Percentiles rank a stretch among this genome's conserved stretches.
phyloP scores from a whole-genome alignment of 1,284 basidiomycete species.

The Schizophyllum amplum region DNA sequence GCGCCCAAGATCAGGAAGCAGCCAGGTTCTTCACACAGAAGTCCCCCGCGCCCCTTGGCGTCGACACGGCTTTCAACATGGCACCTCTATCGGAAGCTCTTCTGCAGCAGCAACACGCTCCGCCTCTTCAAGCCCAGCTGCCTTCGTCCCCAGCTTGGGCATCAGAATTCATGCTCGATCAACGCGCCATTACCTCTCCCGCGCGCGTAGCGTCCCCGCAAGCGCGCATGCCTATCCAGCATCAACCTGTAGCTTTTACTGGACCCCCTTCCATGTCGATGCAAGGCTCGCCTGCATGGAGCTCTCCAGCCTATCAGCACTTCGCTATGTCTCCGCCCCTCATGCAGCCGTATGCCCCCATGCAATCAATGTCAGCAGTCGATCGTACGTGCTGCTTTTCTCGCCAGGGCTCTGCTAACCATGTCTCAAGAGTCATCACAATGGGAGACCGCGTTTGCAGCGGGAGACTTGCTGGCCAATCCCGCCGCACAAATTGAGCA shows the following conservation, averaged over 20 bases:
- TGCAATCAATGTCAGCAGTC: background rate
- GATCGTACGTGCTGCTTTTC: conserved; percentile 3
- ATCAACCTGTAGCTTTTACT: background rate
- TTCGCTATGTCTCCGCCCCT: background rate
- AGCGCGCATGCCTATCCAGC: background rate
- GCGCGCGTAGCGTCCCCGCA: background rate
- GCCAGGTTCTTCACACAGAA: conserved; percentile 52
- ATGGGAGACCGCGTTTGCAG: conserved; percentile 59
- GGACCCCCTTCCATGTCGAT: background rate
- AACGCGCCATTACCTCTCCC: conserved; percentile 8
- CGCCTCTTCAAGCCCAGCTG: conserved; percentile 15
- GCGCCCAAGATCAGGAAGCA: conserved; percentile 52
- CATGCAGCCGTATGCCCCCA: background rate
- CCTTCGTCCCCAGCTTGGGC: conserved; percentile 40
- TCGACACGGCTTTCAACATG: conserved; percentile 43
- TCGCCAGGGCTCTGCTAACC: conserved; percentile 1
- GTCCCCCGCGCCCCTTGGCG: conserved; percentile 22
- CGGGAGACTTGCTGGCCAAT: conserved; percentile 36
- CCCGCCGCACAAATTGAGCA: conserved; percentile 10
- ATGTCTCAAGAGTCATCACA: conserved; percentile 15
- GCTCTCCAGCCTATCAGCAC: background rate
- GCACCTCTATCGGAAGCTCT: conserved; percentile 47
- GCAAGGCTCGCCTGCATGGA: background rate
- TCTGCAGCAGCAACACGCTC: conserved; percentile 24
- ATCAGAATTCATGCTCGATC: conserved; percentile 46